Base-by-base conservation (phyloP, 1,284 basidiomycete species). In the Malassezia dermatis region DNA sequence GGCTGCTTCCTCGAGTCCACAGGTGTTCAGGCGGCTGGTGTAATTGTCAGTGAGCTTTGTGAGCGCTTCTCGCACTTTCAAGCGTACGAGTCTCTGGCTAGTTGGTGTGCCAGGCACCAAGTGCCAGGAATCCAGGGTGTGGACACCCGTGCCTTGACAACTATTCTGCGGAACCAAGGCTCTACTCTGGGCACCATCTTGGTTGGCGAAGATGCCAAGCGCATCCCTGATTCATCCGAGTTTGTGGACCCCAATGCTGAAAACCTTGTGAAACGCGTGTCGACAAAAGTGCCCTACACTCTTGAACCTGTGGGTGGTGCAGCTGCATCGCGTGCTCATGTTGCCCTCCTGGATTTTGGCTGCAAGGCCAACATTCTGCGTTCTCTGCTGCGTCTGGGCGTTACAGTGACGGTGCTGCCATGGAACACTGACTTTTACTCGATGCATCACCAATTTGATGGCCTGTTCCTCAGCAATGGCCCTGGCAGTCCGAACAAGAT, bases 311-410 rank as follows among this genome's bases (percentile, higher is more conserved):
- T 79, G 8, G 91, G 90, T 34, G 85, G 88, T 58, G 62, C 63
- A 12, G 27, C 55, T 21, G 58, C 58, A 7, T 66, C 71, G 11
- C 62, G 64, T 13, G 83, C 91, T 66, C 86, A 86, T 73, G 88
- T 98, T 61, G 93, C 91, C 23, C 85, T 98, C 28, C 83, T 98
- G 62, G 93, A 98, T 77, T 98, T 95, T 76, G 94, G 94, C 62
- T 86, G 85, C 64, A 98, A 98, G 78, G 91, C 93, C 59, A 98
- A 98, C 78, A 98, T 98, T 61, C 78, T 89, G 56, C 88, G 93
- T 58, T 86, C 89, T 8, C 83, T 98, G 54, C 84, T 95, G 65
- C 85, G 86, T 64, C 85, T 90, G 37, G 86, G 84, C 48, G 93
- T 89, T 0, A 81, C 86, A 27, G 88, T 98, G 47, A 96, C 93